phyloP scores from a whole-genome alignment of 108 stramenopile genomes.

The Craspedostauros australis region DNA sequence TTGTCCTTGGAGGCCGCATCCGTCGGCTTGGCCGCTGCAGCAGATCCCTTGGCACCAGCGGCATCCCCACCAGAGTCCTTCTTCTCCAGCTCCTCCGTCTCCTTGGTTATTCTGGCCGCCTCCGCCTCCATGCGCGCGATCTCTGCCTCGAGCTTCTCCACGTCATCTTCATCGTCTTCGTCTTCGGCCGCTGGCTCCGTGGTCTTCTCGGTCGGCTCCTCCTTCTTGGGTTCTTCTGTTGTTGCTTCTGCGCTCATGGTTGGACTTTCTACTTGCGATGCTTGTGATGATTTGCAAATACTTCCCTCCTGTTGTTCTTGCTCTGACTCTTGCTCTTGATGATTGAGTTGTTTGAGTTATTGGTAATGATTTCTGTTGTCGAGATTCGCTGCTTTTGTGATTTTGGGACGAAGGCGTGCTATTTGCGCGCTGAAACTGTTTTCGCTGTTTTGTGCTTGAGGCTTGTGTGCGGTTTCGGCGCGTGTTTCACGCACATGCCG shows the following conservation, averaged over 20 bases:
- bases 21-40: slow-evolving; percentile 13
- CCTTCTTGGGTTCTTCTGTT: slow-evolving; percentile 42
- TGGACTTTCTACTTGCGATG: neutral
- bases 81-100: slow-evolving; percentile 38
- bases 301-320: too few species aligned
- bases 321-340: too few species aligned
- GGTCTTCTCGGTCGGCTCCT: too few species aligned
- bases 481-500: too few species aligned
- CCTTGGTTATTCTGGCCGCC: slow-evolving; percentile 68
- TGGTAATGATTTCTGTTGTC: too few species aligned
- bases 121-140: slow-evolving; percentile 86
- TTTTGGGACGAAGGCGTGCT: too few species aligned
- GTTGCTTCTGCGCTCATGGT: slow-evolving; percentile 45
- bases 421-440: too few species aligned
- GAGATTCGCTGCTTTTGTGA: too few species aligned
- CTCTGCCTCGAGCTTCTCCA: slow-evolving; percentile 57
- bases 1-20: slow-evolving; percentile 20
- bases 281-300: too few species aligned
- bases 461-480: too few species aligned
- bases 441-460: too few species aligned
- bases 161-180: slow-evolving; percentile 42
- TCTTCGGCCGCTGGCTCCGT: slow-evolving; percentile 22
- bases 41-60: slow-evolving; percentile 15
- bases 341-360: too few species aligned
- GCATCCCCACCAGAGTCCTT: slow-evolving; percentile 14